Evolutionary conservation across 805 yeast species (phyloP), one percentile per base, ranked within the genome.

Genomic region (Helenozyma rhizophorensis): DNA sequence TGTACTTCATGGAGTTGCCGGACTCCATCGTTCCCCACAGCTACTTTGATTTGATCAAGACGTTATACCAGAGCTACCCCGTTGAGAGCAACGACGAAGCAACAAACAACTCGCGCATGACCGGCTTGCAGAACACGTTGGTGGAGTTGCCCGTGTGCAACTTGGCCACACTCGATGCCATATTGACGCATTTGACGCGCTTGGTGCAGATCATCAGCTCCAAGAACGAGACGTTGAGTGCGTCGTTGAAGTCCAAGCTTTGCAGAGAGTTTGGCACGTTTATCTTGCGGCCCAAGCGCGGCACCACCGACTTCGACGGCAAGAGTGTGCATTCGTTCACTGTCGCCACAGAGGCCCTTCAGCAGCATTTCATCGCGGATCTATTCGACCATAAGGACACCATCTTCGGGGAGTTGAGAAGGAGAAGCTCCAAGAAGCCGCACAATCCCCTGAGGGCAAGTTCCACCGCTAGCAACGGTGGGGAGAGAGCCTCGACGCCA

Each of bases 1-100:
- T 85, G 22, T 86, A 83, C 56, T 60, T 86, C 18, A 62, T 85
- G 52, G 95, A 87, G 53, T 66, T 86, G 28, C 95, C 95, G 0
- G 86, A 80, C 40, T 80, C 93, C 2, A 54, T 86, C 25, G 71
- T 87, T 4, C 78, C 90, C 1, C 64, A 71, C 36, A 74, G 73
- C 28, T 63, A 74, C 39, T 82, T 79, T 51, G 93, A 83, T 44
- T 61, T 81, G 24, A 66, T 86, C 45, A 78, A 76, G 53, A 73
- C 83, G 2, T 65, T 87, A 30, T 87, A 86, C 54, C 42, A 43
- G 28, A 62, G 57, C 39, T 64, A 65, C 47, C 67, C 49, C 58
- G 36, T 30, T 10, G 41, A 35, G 4, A 14, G 30, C 18, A 47
- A 44, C 22, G 57, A 54, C 18, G 65, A 29, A 49, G 45, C 61